A percentile compares a stretch with the other conserved stretches of the same genome.
phyloP scores from a whole-genome alignment of 2,329 filamentous ascomycete species.

The Aquanectria penicillioides region DNA sequence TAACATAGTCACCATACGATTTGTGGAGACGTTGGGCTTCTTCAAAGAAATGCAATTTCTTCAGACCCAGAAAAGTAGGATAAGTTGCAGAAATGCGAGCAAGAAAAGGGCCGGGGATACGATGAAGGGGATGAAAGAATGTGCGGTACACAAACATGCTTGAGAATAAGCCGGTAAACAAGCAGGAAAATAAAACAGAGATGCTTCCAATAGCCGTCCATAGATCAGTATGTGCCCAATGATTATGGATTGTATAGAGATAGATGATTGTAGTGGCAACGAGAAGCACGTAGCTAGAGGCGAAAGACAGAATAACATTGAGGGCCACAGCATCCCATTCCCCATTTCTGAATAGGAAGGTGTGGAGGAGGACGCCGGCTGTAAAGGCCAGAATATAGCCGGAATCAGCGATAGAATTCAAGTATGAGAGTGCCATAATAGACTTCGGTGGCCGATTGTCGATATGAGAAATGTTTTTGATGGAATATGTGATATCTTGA shows the following conservation, averaged over 20 bases:
- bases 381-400: too few species aligned
- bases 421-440: too few species aligned
- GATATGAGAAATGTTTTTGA: too few species aligned
- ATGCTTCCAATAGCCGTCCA: too few species aligned
- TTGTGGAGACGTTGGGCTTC: slow-evolving; percentile 25
- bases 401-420: too few species aligned
- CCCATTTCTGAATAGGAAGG: slow-evolving; percentile 5
- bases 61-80: neutral
- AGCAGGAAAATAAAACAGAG: too few species aligned
- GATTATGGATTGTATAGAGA: neutral
- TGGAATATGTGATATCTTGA: too few species aligned
- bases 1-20: slow-evolving; percentile 28
- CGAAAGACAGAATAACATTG: neutral
- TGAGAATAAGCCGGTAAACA: neutral
- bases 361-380: neutral
- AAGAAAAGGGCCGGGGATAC: slow-evolving; percentile 26
- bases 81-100: slow-evolving; percentile 21
- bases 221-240: neutral
- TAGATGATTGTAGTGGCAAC: neutral
- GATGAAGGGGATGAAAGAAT: slow-evolving; percentile 22
- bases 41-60: slow-evolving; percentile 15
- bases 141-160: slow-evolving; percentile 23
- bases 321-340: slow-evolving; percentile 25
- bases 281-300: neutral
- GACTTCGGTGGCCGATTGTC: too few species aligned